Evolutionary conservation across 1,139 yeast genomes (phyloP).

Genomic region (Yamadazyma diospyri): DNA sequence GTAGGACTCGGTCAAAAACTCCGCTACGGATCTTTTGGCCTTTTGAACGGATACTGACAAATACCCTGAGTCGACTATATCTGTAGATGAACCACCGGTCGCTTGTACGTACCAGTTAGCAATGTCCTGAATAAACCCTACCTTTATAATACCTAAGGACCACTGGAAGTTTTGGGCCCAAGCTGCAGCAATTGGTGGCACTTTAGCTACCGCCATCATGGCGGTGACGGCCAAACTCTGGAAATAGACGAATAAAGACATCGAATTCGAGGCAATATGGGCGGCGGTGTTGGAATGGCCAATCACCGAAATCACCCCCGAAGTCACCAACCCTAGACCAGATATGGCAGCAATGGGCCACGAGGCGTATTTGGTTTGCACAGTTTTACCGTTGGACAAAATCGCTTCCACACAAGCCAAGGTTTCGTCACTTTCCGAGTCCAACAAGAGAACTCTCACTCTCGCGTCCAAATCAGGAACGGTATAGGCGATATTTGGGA

Average conservation of each 20-base stretch:
- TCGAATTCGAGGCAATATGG: conserved; percentile 93
- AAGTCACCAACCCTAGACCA: conserved; percentile 80
- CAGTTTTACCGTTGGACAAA: conserved; percentile 86
- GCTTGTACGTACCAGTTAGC: conserved; percentile 94
- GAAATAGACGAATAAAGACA: conserved; percentile 88
- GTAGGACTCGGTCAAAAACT: conserved; percentile 18
- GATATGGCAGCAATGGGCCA: conserved; percentile 97
- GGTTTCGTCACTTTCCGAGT: conserved; percentile 35
- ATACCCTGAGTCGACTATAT: conserved; percentile 52
- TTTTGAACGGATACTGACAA: conserved; percentile 82
- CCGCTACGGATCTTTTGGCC: conserved; percentile 26
- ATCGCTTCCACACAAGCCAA: conserved; percentile 94
- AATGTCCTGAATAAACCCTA: conserved; percentile 78
- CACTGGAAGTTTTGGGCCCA: conserved; percentile 98
- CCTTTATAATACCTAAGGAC: conserved; percentile 88
- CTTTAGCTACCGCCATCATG: conserved; percentile 91
- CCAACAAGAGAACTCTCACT: conserved; percentile 62
- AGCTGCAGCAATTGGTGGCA: conserved; percentile 97
- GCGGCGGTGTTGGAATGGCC: conserved; percentile 95
- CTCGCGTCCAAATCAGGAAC: conserved; percentile 94
- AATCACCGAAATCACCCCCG: conserved; percentile 80
- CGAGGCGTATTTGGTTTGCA: conserved; percentile 88
- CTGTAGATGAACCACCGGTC: conserved; percentile 89
- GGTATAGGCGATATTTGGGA: conserved; percentile 84
- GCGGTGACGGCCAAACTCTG: conserved; percentile 90